Evolutionary conservation across 306 rosid species (phyloP).

Genomic region (Malus domestica): ASM211411v1 NC_041790.1:16188501-16189000

Average conservation of each 20-base stretch:
- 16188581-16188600: neutral
- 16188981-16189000: slow-evolving; percentile 79
- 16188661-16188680: slow-evolving; percentile 22
- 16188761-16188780: slow-evolving; percentile 52
- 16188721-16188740: slow-evolving; percentile 32
- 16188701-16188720: slow-evolving; percentile 38
- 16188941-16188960: slow-evolving; percentile 94
- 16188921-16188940: slow-evolving; percentile 85
- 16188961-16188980: slow-evolving; percentile 85
- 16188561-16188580: neutral
- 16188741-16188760: slow-evolving; percentile 64
- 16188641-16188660: neutral
- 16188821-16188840: slow-evolving; percentile 95
- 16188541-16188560: slow-evolving; percentile 5
- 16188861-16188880: slow-evolving; percentile 92
- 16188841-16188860: slow-evolving; percentile 93
- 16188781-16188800: slow-evolving; percentile 25
- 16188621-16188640: neutral
- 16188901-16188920: slow-evolving; percentile 93
- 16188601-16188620: neutral
- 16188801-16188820: slow-evolving; percentile 49
- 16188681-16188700: slow-evolving; percentile 22
- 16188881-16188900: slow-evolving; percentile 91
- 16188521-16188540: neutral
- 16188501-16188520: neutral